A percentile compares a stretch with the other conserved stretches of the same genome.
Conservation (phyloP, 768 basidiomycete species). For the Pholiota microspora region DNA sequence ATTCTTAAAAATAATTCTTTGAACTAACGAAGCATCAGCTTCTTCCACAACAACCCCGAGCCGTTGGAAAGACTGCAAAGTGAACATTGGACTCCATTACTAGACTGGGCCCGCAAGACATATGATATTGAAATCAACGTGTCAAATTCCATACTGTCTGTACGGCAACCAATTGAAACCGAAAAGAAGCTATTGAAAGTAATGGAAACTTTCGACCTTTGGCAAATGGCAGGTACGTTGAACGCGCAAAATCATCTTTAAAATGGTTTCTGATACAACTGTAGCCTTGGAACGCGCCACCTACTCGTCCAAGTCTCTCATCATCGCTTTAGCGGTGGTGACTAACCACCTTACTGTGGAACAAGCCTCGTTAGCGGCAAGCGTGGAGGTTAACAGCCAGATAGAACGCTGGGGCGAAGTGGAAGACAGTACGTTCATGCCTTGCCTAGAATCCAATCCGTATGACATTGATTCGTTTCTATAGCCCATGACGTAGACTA, state of each 20-base stretch:
- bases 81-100: conserved; percentile 84
- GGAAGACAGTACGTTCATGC: conserved; percentile 82
- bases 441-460: neutral
- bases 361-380: conserved; percentile 79
- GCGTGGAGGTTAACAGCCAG: conserved; percentile 94
- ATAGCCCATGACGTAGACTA: conserved; percentile 98
- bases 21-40: conserved; percentile 43
- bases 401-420: conserved; percentile 99
- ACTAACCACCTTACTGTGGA: conserved; percentile 76
- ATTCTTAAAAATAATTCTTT: neutral
- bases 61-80: conserved; percentile 75
- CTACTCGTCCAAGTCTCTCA: conserved; percentile 86
- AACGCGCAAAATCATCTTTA: too few relatives aligned
- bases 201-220: conserved; percentile 66
- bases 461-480: neutral
- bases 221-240: conserved; percentile 89
- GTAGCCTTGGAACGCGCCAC: conserved; percentile 90
- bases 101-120: conserved; percentile 71
- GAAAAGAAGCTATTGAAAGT: conserved; percentile 55
- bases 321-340: conserved; percentile 84
- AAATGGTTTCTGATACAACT: neutral
- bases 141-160: conserved; percentile 70
- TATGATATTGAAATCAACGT: conserved; percentile 68
- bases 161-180: conserved; percentile 69
- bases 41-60: conserved; percentile 77